Evolutionary conservation across 192 early-diverging fungal genomes (phyloP).

Genomic region (Rhizophagus clarus): DNA sequence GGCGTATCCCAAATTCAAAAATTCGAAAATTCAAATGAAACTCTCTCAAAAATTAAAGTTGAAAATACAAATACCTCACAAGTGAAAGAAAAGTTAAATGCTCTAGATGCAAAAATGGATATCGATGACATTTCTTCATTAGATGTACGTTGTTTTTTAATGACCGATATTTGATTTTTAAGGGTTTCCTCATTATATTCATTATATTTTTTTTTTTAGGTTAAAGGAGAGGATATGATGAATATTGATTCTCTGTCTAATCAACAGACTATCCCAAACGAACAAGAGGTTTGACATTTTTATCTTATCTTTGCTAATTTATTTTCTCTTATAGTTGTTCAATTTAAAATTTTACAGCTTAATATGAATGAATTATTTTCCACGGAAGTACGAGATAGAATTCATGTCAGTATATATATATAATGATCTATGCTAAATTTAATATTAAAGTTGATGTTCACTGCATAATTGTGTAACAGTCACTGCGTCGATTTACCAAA

Average conservation of each 20-base stretch:
- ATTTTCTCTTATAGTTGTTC: background rate
- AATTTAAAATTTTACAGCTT: background rate
- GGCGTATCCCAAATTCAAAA: background rate
- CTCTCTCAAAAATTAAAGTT: background rate
- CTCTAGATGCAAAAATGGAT: background rate
- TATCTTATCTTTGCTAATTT: background rate
- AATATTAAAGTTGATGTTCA: background rate
- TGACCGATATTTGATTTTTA: background rate
- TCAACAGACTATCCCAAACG: background rate
- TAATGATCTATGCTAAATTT: background rate
- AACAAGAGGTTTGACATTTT: background rate
- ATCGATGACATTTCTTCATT: background rate
- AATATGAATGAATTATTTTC: background rate
- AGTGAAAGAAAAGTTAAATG: background rate
- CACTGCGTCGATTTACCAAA: background rate
- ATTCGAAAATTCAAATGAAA: background rate
- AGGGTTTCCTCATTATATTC: background rate
- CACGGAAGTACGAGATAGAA: background rate
- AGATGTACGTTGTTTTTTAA: background rate
- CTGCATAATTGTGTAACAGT: background rate
- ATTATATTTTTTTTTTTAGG: background rate
- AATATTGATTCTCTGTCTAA: background rate
- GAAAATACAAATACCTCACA: background rate
- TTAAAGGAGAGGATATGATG: background rate
- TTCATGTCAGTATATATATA: background rate